Base-by-base conservation (phyloP, 108 stramenopile species). In the Chaetoceros tenuissimus region DNA sequence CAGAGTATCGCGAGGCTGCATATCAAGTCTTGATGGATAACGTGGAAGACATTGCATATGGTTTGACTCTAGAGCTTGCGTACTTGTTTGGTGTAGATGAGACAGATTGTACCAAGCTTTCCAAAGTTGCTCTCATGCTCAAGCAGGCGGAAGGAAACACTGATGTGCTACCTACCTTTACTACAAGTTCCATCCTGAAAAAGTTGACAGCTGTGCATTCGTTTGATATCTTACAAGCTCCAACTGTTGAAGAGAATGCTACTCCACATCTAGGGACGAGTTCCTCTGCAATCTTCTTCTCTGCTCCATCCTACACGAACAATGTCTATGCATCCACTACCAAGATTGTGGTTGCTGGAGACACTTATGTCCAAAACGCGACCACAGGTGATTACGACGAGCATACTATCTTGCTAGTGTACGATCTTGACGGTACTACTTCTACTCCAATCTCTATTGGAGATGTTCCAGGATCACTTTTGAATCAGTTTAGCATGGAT, bases 401-500 rank as follows among this genome's bases (percentile, higher is more conserved):
- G 18, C 60, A 52, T 21, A 80, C 75, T 10, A 66, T 51, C 48
- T 34, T 80, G 19, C 13, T 72, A 2, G 63, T 63, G 19, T 69
- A 74, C 31, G 56, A 60, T 16, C 45, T 81, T 17, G 51, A 66
- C 45, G 26, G 27, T 28, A 73, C 65, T 17, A 51, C 64, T 3
- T 59, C 73, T 19, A 49, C 52, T 2, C 69, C 67, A 46, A 51
- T 20, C 2, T 30, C 68, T 18, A 18, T 74, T n/a, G 76, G 76
- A 10, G 34, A 25, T 20, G 68, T 78, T 18, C 29, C 54, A 40
- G 81, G 81, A 51, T 66, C 70, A 24, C 28, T 72, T 3, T 43
- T 82, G 57, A 71, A 67, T 61, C 63, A 63, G 47, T 76, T 70
- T 46, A 64, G 73, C 1, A 21, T 82, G 17, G 72, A 73, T 51